Base-by-base conservation (phyloP, 257 asterid species). In the Nicotiana benthamiana region DNA sequence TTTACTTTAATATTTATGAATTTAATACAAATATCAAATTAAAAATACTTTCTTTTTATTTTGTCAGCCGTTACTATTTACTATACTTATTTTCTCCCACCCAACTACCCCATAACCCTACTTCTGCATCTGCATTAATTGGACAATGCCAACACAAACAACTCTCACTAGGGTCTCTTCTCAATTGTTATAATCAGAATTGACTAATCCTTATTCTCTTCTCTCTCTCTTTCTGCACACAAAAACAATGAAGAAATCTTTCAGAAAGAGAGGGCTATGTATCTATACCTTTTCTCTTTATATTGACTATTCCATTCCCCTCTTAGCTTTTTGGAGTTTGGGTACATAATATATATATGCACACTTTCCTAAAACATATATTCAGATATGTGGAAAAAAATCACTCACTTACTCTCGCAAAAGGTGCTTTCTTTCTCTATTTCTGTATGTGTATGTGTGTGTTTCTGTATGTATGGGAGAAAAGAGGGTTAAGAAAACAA, bases 131-230 rank as follows among this genome's bases (percentile, higher is more conserved):
- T 7, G 61, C 78, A 72, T 72, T 78, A 20, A 79, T 62, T 40
- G 48, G 82, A 79, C 82, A 62, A 36, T 79, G 82, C 52, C 82
- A 56, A 80, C 60, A 26, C 82, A 83, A 56, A 28, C 75, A 68
- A 86, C 83, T 70, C 62, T n/a, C 62, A 3, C 56, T 15, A 8
- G 40, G 20, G 67, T 4, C 52, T 20, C 9, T 20, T 79, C 70
- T 80, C 90, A 91, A 90, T 89, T 85, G 90, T 89, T 86, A 86
- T 92, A 89, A 89, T 89, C 60, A 40, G 82, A 79, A 79, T 60
- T 79, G 82, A 79, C 82, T 79, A 62, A 36, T 79, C 82, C 82
- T 40, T 79, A 46, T 79, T 79, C 30, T 1, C 51, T 34, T 32
- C 54, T 52, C n/a, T 32, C 62, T 32, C 43, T 59, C 53, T 57